A percentile compares a stretch with the other conserved stretches of the same genome.
Conservation (phyloP, 305 asterid species). For the Fraxinus albicans region DNA sequence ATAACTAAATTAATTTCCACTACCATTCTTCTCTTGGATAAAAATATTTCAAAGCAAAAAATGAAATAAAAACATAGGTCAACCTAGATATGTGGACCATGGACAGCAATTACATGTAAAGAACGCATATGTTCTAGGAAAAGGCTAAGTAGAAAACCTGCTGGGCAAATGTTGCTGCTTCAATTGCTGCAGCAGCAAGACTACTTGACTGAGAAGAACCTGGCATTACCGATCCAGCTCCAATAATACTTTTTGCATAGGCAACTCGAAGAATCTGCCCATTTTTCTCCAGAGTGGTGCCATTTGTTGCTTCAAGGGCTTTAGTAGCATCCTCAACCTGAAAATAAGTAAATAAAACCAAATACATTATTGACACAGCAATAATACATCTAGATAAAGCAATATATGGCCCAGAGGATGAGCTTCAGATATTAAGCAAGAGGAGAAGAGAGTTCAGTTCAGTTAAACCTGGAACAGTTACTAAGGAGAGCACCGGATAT, state of each 20-base stretch:
- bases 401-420: background rate
- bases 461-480: background rate
- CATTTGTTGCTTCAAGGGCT: constrained; percentile 93
- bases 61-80: background rate
- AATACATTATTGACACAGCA: constrained; percentile 3
- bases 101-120: background rate
- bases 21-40: background rate
- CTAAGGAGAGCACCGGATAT: background rate
- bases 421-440: background rate
- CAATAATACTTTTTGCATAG: constrained; percentile 90
- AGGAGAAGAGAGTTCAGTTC: background rate
- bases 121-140: constrained; percentile 5
- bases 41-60: background rate
- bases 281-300: constrained; percentile 90
- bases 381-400: background rate
- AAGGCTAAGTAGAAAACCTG: constrained; percentile 55
- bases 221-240: constrained; percentile 72
- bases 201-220: constrained; percentile 90
- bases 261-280: constrained; percentile 99
- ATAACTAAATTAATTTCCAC: background rate
- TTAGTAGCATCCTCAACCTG: constrained; percentile 95
- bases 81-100: background rate
- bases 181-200: constrained; percentile 99
- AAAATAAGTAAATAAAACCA: constrained; percentile 17
- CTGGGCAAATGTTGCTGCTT: constrained; percentile 98